phyloP scores from a whole-genome alignment of 345 rosid genomes.

The Eucalyptus camaldulensis region DNA sequence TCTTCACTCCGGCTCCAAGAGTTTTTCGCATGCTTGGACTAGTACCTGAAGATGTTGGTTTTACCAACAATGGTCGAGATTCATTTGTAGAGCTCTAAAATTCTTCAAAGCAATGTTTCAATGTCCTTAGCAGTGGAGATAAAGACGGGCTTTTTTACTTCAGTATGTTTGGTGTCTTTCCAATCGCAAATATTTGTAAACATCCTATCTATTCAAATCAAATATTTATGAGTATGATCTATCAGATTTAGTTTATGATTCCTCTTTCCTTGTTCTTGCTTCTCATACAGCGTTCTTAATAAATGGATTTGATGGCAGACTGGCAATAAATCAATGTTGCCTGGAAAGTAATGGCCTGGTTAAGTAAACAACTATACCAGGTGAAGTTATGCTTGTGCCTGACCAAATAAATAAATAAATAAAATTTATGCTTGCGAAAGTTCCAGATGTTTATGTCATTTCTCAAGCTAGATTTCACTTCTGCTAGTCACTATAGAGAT shows the following conservation, averaged over 20 bases:
- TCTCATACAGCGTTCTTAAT: background rate
- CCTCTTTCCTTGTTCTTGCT: background rate
- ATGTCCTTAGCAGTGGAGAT: no score
- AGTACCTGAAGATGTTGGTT: no score
- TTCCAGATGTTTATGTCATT: background rate
- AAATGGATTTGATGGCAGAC: background rate
- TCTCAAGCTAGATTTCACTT: background rate
- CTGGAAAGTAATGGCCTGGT: background rate
- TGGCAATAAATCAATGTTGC: background rate
- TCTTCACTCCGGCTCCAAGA: background rate
- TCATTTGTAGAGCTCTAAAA: no score
- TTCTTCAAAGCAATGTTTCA: no score
- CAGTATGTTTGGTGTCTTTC: background rate
- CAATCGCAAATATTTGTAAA: background rate
- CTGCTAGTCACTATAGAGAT: no score
- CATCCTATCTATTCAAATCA: background rate
- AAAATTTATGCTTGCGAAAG: background rate
- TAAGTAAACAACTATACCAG: background rate
- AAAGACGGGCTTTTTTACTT: background rate
- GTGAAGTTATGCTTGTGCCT: background rate
- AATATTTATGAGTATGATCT: background rate
- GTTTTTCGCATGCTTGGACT: no score
- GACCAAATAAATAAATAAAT: no score
- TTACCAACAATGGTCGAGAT: rapidly evolving
- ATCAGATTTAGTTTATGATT: background rate